phyloP scores from a whole-genome alignment of 345 rosid species.

The Camelina sativa region DNA sequence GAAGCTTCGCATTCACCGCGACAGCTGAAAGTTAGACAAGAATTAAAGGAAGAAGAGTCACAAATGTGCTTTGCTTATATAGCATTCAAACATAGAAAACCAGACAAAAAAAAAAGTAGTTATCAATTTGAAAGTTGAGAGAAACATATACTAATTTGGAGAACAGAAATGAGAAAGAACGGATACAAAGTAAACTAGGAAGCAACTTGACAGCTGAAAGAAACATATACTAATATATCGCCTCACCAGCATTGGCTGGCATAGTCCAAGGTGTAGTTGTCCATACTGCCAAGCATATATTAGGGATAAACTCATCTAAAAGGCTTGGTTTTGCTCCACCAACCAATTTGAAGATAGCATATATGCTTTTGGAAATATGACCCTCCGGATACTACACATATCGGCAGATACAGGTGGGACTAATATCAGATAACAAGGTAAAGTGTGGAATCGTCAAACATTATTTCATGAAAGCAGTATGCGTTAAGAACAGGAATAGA shows the following conservation, averaged over 20 bases:
- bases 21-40: conserved; percentile 64
- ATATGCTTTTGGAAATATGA: conserved; percentile 92
- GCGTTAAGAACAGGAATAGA: conserved; percentile 8
- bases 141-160: not conserved
- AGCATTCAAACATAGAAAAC: not conserved
- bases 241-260: conserved; percentile 93
- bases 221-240: conserved; percentile 17
- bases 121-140: not conserved
- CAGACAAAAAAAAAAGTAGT: not conserved
- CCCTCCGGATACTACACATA: conserved; percentile 90
- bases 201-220: conserved; percentile 22
- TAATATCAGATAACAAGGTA: conserved; percentile 24
- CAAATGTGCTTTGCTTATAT: conserved; percentile 2
- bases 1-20: conserved; percentile 88
- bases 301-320: conserved; percentile 71
- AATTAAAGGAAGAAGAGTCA: conserved; percentile 28
- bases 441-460: not conserved
- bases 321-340: conserved; percentile 49
- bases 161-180: conserved; percentile 1
- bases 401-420: conserved; percentile 14
- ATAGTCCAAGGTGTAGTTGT: conserved; percentile 98
- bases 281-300: conserved; percentile 86
- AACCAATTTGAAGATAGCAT: conserved; percentile 68
- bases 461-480: not conserved
- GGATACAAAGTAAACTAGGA: not conserved